A percentile compares a stretch with the other conserved stretches of the same genome.
Evolutionary conservation across 2,329 filamentous ascomycete species (phyloP).

Genomic region (Cordyceps fumosorosea): DNA sequence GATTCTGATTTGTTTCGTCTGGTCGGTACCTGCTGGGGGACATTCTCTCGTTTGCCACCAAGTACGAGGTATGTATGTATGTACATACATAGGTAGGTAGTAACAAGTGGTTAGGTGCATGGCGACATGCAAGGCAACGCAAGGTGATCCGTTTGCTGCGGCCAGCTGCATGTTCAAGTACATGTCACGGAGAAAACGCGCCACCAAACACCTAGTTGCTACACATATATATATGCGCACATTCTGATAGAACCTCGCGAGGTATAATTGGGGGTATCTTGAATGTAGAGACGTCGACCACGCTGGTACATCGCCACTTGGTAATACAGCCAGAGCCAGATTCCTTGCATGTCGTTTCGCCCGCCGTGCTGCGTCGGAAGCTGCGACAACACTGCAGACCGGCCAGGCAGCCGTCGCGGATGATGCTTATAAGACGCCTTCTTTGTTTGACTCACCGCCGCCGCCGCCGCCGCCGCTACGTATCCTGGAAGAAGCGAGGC

Average conservation of each 20-base stretch:
- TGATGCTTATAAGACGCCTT: background rate
- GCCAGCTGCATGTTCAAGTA: background rate
- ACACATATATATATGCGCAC: background rate
- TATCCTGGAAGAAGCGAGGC: background rate
- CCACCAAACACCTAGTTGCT: background rate
- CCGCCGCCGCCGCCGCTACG: background rate
- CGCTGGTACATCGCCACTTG: background rate
- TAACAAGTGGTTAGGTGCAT: too few relatives aligned
- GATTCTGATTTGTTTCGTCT: too few relatives aligned
- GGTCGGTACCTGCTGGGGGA: too few relatives aligned
- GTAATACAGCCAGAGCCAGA: background rate
- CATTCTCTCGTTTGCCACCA: too few relatives aligned
- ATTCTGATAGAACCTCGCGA: background rate
- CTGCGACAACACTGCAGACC: background rate
- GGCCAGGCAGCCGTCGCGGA: background rate
- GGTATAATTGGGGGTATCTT: background rate
- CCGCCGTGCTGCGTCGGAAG: background rate
- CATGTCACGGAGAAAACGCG: background rate
- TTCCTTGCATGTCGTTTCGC: background rate
- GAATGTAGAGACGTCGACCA: background rate
- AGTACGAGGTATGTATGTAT: too few relatives aligned
- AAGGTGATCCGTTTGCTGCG: slow-evolving; percentile 6
- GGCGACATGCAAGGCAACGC: background rate
- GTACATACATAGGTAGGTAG: too few relatives aligned
- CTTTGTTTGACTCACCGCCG: slow-evolving; percentile 13